Base-by-base conservation (phyloP, 352 stramenopile genomes). In the Phytophthora foliorum region DNA sequence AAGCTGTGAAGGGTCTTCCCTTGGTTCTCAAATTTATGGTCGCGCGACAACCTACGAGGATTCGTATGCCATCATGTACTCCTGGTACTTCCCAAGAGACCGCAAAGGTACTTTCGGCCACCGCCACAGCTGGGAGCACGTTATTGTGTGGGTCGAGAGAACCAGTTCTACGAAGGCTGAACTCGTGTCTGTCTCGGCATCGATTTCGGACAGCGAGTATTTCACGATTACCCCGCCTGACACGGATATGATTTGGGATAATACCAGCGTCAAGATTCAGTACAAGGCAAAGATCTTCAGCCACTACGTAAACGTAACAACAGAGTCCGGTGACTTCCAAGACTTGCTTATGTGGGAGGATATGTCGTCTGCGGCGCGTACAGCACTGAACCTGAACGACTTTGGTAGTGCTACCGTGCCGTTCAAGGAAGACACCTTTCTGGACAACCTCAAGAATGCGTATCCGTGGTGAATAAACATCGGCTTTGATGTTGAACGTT, bases 381-480 rank as follows among this genome's bases (percentile, higher is more conserved):
- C 56, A 13, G 71, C 71, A 17, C 52, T 78, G 14, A 65, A 78
- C 27, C 63, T 63, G 31, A 57, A 68, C 19, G 53, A 75, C 49
- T 75, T 75, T 24, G 71, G 66, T 3, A 70, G 48, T 4, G 71
- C 71, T 16, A 69, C 58, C 2, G 71, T 75, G 29, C 71, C 65
- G 16, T 67, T 78, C 41, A 75, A 75, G 9, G 53, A 71, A 14
- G 56, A 68, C 3, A 59, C 42, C 19, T 78, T 69, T 21, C 36
- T 60, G 13, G 51, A 60, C 44, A 78, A 78, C 38, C 31, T 78
- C 8, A 21, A 65, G 54, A 25, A 56, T 16, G 63, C 63, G 25
- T 29, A 29, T 6, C 25, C 25, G 25, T 29, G 25, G 25, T 29
- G 25, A 29, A 6, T 29, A 29, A 6, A 29, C 25, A 29, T n/a